Evolutionary conservation across 495 filamentous ascomycete genomes (phyloP), one percentile per base, ranked within the genome.

Genomic region (Terfezia boudieri): DNA sequence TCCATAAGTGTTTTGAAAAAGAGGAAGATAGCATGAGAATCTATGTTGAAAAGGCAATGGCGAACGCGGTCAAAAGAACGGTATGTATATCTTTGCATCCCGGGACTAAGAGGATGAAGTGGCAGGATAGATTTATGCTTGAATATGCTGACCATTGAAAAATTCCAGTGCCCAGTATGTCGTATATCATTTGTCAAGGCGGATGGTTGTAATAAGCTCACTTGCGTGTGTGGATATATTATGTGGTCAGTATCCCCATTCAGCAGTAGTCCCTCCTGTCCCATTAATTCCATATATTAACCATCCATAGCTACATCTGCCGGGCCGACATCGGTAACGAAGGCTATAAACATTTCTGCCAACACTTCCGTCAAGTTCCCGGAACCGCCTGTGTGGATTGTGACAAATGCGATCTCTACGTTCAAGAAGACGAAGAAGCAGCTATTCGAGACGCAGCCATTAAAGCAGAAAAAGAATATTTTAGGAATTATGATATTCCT

Each of bases 171-270:
- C 66, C 90, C 90, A 9, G 74, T 77, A 53, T 98, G 90, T 70
- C 77, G 82, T 56, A 79, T 86, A 23, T 84, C 82, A 14, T 95
- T 98, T 62, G 82, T 98, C 66, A 95, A 95, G 63, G 78, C 75
- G 2, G 79, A 81, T 36, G 90, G 90, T 57, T 98, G 90, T 73
- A 98, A 98, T 69, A 95, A 94, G 66, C 69, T 98, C 14, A 88
- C 83, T n/a, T 98, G 90, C 65, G 75, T 84, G n/a, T 98, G 90
- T 66, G 88, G 90, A 0, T 98, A 95, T 67, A 80, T 81, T 56
- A 98, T 98, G 90, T 98, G 90, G 69, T 95, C 93, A 57, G 75
- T 93, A 43, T 93, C 84, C 63, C 81, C 83, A 26, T 17, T 11
- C 9, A 6, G 0, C 20, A 38, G 3, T 26, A 14, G 14, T 32